Evolutionary conservation across 2,329 filamentous ascomycete genomes (phyloP), one percentile per base, ranked within the genome.

Genomic region (Talaromyces rugulosus): DNA sequence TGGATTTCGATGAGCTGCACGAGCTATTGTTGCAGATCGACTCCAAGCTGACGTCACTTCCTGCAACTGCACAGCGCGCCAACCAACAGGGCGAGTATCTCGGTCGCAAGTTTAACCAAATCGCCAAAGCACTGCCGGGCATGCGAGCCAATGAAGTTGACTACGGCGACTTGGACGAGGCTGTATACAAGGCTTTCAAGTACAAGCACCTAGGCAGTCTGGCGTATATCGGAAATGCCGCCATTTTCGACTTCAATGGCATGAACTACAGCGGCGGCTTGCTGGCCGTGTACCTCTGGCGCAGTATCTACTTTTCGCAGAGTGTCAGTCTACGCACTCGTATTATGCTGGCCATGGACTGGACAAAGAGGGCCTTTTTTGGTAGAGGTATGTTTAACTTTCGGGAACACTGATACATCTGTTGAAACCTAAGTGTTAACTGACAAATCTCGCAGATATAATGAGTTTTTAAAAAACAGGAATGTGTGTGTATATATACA

Each of bases 51-150:
- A 99, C 95, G 1, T 96, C 91, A 31, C 83, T 99, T 1, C 95
- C 95, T 0, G 95, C 96, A 2, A 99, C 95, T 0, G 95, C 96
- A 1, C 95, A 99, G 77, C 89, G 95, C 64, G 95, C 95, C 14
- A 92, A 99, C 72, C 95, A 99, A 76, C 95, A 99, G 77, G 95
- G 95, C 31, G 83, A 89, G 66, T 99, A 99, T 75, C 87, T 99
- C 0, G 95, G 89, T 4, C 87, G 89, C 64, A 99, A 99, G 77
- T 89, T 99, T 79, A 97, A 96, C 80, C 94, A 93, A 77, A 84
- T 98, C 68, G 89, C 94, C 0, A 87, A 89, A 36, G 85, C 90
- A 0, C 84, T 89, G 0, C 88, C 91, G 0, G 93, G 90, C 1
- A 81, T 98, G 73, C 79, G 77, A 52, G 83, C 88, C 58, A 98